These are phyloP conservation scores for Lenwebbia sp. DNA, from an alignment of 345 rosid species.

Conservation along the genomic window DNA sequence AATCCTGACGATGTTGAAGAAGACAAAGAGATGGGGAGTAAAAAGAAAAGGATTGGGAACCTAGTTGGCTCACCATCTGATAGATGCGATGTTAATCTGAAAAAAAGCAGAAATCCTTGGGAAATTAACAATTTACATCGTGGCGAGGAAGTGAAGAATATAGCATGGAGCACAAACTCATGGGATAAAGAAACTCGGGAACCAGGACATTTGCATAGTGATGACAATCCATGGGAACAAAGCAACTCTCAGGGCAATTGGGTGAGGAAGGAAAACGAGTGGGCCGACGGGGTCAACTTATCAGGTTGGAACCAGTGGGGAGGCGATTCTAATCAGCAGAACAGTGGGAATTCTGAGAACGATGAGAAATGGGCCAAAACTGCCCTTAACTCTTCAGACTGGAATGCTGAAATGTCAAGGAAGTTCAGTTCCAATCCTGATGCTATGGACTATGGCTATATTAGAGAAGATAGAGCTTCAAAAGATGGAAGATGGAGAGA, in stretches of 20 bases:
- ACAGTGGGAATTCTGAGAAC: not conserved
- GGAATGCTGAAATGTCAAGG: constrained; percentile 8
- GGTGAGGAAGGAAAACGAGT: constrained; percentile 10
- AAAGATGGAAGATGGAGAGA: constrained; percentile 16
- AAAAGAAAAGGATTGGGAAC: constrained; percentile 5
- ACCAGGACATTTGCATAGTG: not conserved
- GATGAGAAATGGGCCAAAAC: constrained; percentile 11
- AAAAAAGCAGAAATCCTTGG: constrained; percentile 22
- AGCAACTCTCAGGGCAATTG: constrained; percentile 15
- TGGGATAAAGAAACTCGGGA: constrained; percentile 9
- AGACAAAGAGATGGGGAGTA: constrained; percentile 5
- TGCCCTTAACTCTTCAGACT: constrained; percentile 10
- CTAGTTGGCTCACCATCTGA: constrained; percentile 7
- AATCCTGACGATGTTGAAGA: constrained; percentile 28
- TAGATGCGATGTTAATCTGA: constrained; percentile 7
- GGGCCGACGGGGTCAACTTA: constrained; percentile 11
- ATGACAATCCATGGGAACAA: constrained; percentile 37
- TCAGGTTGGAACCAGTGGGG: constrained; percentile 12
- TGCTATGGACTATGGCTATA: constrained; percentile 5
- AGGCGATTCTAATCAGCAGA: not conserved
- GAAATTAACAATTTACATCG: constrained; percentile 6
- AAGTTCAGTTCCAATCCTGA: not conserved
- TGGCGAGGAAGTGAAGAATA: constrained; percentile 6
- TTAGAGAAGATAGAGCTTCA: not conserved
- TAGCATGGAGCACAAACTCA: constrained; percentile 13